phyloP scores from a whole-genome alignment of 768 basidiomycete genomes.

The Tremella yokohamensis region DNA sequence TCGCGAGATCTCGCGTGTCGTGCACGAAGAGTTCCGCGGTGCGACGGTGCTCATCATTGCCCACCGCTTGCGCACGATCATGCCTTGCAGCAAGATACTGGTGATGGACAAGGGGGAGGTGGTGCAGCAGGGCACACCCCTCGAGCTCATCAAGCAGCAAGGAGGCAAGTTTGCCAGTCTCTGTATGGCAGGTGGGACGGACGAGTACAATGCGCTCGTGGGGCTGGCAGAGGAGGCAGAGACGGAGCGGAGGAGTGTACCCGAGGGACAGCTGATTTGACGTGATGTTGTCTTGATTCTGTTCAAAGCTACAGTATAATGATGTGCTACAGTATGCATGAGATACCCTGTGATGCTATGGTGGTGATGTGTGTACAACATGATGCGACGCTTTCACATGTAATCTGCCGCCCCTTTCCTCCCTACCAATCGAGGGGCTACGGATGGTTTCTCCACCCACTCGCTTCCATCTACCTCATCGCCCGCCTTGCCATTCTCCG shows the following conservation, averaged over 20 bases:
- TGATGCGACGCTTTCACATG: slow-evolving; percentile 53
- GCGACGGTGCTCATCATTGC: slow-evolving; percentile 47
- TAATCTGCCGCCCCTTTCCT: slow-evolving; percentile 74
- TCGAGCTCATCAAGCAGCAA: slow-evolving; percentile 30
- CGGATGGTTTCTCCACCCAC: slow-evolving; percentile 42
- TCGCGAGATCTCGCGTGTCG: slow-evolving; percentile 36
- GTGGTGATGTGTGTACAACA: too few species aligned
- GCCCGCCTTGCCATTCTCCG: slow-evolving; percentile 20
- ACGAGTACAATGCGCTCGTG: slow-evolving; percentile 33
- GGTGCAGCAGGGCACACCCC: slow-evolving; percentile 35
- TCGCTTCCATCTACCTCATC: slow-evolving; percentile 27
- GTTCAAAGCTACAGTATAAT: too few species aligned
- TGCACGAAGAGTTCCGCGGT: slow-evolving; percentile 36
- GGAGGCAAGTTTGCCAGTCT: slow-evolving; percentile 31
- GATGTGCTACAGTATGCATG: background rate
- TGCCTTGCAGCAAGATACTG: slow-evolving; percentile 44
- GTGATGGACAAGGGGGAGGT: slow-evolving; percentile 44
- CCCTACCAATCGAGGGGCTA: slow-evolving; percentile 52
- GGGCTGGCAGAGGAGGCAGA: slow-evolving; percentile 20
- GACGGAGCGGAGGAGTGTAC: background rate
- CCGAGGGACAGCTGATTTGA: too few species aligned
- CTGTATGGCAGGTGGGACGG: slow-evolving; percentile 33
- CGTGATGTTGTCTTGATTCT: too few species aligned
- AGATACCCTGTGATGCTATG: background rate
- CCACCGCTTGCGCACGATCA: slow-evolving; percentile 43